Evolutionary conservation across 495 filamentous ascomycete genomes (phyloP).

Genomic region (Neurospora sp.): DNA sequence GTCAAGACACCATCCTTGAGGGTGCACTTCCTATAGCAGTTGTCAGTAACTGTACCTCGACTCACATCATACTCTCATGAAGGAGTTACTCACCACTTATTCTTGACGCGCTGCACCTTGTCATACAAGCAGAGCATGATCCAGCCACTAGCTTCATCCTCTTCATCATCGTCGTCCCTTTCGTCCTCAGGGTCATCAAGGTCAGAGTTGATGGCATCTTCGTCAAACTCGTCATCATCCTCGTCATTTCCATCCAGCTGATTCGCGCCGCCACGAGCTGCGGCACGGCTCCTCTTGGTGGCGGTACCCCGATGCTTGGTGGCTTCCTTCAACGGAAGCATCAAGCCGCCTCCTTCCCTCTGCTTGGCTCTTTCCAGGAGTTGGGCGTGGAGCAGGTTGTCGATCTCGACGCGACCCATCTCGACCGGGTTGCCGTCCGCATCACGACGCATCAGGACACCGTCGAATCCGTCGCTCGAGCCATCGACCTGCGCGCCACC

Average conservation of each 20-base stretch:
- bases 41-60: not conserved
- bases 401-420: slow-evolving; percentile 47
- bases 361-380: slow-evolving; percentile 56
- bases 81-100: slow-evolving; percentile 69
- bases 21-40: slow-evolving; percentile 65
- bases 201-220: slow-evolving; percentile 97
- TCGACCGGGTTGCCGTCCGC: slow-evolving; percentile 27
- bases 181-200: slow-evolving; percentile 91
- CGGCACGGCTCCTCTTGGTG: slow-evolving; percentile 10
- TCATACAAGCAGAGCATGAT: slow-evolving; percentile 99
- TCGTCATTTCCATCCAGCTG: slow-evolving; percentile 63
- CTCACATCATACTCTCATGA: not conserved
- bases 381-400: slow-evolving; percentile 51
- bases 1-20: slow-evolving; percentile 94
- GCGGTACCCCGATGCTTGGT: slow-evolving; percentile 14
- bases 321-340: slow-evolving; percentile 52
- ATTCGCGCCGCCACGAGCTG: slow-evolving; percentile 6
- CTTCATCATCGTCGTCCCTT: slow-evolving; percentile 63
- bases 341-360: slow-evolving; percentile 73
- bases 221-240: slow-evolving; percentile 56
- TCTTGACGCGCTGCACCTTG: slow-evolving; percentile 98
- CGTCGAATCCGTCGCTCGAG: slow-evolving; percentile 40
- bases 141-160: slow-evolving; percentile 66
- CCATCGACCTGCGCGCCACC: slow-evolving; percentile 37
- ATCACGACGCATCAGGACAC: slow-evolving; percentile 38